These are phyloP conservation scores for Populus alba DNA, from an alignment of 345 rosid species.

Conservation along the genomic window DNA sequence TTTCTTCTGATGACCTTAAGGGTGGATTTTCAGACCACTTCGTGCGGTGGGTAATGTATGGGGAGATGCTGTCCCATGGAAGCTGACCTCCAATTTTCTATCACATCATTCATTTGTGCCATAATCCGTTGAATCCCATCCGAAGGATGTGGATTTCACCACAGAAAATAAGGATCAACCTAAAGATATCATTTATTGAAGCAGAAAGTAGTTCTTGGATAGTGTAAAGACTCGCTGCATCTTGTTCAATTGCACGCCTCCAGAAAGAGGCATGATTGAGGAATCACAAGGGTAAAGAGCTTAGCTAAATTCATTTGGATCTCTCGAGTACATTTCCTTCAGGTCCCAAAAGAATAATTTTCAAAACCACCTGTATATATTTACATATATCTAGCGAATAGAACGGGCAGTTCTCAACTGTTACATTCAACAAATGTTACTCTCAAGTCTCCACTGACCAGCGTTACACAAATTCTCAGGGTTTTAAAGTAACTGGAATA, in stretches of 20 bases:
- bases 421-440: neutral
- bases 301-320: conserved; percentile 18
- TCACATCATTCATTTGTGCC: conserved; percentile 5
- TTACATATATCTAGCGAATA: neutral
- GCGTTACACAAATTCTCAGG: too few relatives aligned
- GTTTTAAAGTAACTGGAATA: too few relatives aligned
- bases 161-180: conserved; percentile 20
- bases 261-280: conserved; percentile 7
- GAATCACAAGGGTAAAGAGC: conserved; percentile 15
- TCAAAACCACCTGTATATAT: conserved; percentile 29
- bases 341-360: neutral
- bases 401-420: neutral
- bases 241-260: conserved; percentile 5
- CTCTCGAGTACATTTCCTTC: neutral
- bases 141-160: conserved; percentile 48
- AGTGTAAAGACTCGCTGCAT: neutral
- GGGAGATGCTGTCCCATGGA: conserved; percentile 40
- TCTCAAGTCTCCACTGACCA: neutral
- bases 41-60: conserved; percentile 63
- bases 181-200: neutral
- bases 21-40: conserved; percentile 49
- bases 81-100: conserved; percentile 4
- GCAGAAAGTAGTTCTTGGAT: neutral
- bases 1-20: conserved; percentile 7
- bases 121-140: conserved; percentile 36